phyloP scores from a whole-genome alignment of 2,329 filamentous ascomycete species.

The Xylaria digitata region DNA sequence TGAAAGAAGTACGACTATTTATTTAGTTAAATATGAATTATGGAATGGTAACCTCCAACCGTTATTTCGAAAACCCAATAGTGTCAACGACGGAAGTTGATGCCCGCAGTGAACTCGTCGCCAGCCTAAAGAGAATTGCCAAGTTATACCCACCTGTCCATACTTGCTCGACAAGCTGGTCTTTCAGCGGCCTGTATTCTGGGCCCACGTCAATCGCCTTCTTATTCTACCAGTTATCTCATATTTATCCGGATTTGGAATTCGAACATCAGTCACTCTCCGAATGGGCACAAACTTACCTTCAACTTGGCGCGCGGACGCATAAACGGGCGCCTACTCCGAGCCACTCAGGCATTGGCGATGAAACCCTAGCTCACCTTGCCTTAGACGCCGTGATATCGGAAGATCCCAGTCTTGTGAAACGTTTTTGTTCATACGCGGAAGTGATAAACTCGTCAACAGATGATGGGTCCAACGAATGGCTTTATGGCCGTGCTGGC shows the following conservation, averaged over 20 bases:
- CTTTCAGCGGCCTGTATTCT: constrained; percentile 61
- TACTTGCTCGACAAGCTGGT: constrained; percentile 47
- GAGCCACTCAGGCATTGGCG: constrained; percentile 61
- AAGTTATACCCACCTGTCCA: constrained; percentile 43
- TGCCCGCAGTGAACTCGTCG: constrained; percentile 40
- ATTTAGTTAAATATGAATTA: background rate
- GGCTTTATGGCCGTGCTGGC: constrained; percentile 74
- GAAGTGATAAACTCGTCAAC: constrained; percentile 58
- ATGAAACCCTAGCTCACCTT: constrained; percentile 60
- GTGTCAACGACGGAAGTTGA: constrained; percentile 29
- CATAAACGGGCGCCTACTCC: constrained; percentile 52
- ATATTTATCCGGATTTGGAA: constrained; percentile 56
- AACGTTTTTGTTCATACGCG: constrained; percentile 55
- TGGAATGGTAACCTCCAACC: constrained; percentile 33
- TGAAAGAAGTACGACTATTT: background rate
- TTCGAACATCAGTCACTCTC: constrained; percentile 56
- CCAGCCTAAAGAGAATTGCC: constrained; percentile 42
- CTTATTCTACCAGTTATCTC: constrained; percentile 63
- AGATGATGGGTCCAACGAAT: constrained; percentile 67
- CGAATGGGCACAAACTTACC: constrained; percentile 62
- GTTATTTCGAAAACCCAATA: constrained; percentile 41
- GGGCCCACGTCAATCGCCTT: constrained; percentile 68
- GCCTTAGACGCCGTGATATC: constrained; percentile 59
- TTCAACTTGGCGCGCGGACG: constrained; percentile 53
- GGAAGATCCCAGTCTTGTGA: constrained; percentile 53